Evolutionary conservation across 768 basidiomycete species (phyloP).

Genomic region (Russula ochroleuca): DNA sequence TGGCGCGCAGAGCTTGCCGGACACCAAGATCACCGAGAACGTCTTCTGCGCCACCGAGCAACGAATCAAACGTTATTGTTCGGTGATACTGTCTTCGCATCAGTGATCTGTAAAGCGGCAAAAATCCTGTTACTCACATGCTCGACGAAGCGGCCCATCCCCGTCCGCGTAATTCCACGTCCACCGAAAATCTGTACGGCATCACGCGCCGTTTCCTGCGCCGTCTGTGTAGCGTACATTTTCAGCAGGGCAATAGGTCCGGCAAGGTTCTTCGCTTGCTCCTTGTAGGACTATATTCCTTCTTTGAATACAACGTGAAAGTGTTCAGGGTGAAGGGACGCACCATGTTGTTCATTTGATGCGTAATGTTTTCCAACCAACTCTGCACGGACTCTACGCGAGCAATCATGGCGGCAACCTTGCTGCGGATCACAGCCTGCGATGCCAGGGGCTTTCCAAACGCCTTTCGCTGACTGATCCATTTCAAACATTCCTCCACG

Average conservation of each 20-base stretch:
- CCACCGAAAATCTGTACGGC: constrained; percentile 87
- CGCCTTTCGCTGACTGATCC: constrained; percentile 84
- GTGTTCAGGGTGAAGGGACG: constrained; percentile 22
- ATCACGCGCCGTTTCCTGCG: constrained; percentile 76
- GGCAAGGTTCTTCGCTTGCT: constrained; percentile 68
- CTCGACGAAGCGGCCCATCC: constrained; percentile 76
- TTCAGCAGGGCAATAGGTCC: constrained; percentile 80
- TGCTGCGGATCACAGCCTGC: constrained; percentile 83
- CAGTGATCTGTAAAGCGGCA: not conserved
- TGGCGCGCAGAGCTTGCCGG: constrained; percentile 63
- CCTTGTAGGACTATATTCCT: constrained; percentile 51
- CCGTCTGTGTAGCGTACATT: constrained; percentile 68
- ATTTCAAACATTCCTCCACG: constrained; percentile 87
- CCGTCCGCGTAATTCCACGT: constrained; percentile 74
- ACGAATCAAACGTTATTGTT: constrained; percentile 41
- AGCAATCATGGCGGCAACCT: constrained; percentile 86
- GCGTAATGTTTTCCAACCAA: constrained; percentile 86
- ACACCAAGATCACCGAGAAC: constrained; percentile 76
- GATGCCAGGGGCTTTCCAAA: constrained; percentile 84
- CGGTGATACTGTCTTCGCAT: constrained; percentile 36
- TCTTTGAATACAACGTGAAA: constrained; percentile 29
- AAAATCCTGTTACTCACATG: constrained; percentile 44
- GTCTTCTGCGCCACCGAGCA: constrained; percentile 55
- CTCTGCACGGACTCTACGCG: constrained; percentile 74
- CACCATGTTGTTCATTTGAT: constrained; percentile 84